Base-by-base conservation (phyloP, 345 rosid species). In the Linum trigynum region DNA sequence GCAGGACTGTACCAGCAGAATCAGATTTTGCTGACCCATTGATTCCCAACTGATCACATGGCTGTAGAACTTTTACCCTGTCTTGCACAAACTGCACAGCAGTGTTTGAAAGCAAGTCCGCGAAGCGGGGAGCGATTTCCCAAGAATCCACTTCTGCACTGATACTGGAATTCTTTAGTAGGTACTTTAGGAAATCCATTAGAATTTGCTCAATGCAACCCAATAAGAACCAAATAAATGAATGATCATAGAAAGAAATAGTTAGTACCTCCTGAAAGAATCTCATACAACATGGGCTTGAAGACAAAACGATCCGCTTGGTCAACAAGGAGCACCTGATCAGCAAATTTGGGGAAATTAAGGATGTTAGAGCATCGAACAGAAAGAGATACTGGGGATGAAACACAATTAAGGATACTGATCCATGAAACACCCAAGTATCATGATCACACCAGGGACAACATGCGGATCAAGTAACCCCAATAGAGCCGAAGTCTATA, bases 61-160 rank as follows among this genome's bases (percentile, higher is more conserved):
- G 91, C 71, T 64, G 73, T 67, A 92, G 78, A 23, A 79, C 76
- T 75, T 88, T 90, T n/a, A 85, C 94, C 75, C 83, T 85, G 77
- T 88, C 97, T 72, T 81, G 86, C 55, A 87, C 76, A 79, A 90
- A 90, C 69, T 82, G 82, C 39, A 88, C 76, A 41, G 88, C 80
- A 1, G 96, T 87, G 78, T 78, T 85, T 68, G 79, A 82, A 55
- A 92, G 87, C 77, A 92, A 84, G 71, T 92, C 96, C 14, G 85
- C 80, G 80, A 90, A 92, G 58, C 84, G 91, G 15, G 98, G 97
- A 71, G 98, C 96, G 75, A 92, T 88, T 81, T 92, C 98, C 98
- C 98, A 92, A 36, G 75, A 81, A 80, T 92, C 98, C 57, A 88
- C 97, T 80, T 92, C 98, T 92, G 91, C 81, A 79, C 23, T 37